Conservation (phyloP, 306 rosid genomes). For the Ceratonia siliqua region DNA sequence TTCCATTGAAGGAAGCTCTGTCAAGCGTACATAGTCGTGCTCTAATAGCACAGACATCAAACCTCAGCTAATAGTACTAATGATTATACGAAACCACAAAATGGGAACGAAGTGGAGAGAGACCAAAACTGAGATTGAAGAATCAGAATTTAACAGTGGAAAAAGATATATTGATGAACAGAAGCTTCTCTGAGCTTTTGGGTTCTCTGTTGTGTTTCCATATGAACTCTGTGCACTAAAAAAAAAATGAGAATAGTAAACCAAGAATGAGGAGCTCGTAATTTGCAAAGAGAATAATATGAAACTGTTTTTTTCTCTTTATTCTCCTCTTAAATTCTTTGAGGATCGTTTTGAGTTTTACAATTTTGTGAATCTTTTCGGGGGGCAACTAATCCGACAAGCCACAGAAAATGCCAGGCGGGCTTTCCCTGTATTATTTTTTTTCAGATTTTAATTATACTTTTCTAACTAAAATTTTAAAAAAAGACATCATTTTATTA, state of each 20-base stretch:
- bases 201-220: constrained; percentile 38
- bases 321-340: constrained; percentile 27
- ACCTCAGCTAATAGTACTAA: constrained; percentile 31
- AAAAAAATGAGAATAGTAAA: neutral
- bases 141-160: constrained; percentile 35
- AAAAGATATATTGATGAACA: constrained; percentile 25
- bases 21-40: constrained; percentile 72
- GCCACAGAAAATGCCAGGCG: constrained; percentile 59
- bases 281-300: constrained; percentile 40
- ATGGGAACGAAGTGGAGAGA: constrained; percentile 20
- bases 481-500: no score
- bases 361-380: constrained; percentile 32
- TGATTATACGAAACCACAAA: constrained; percentile 39
- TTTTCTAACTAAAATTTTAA: neutral
- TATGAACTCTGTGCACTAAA: constrained; percentile 28
- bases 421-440: constrained; percentile 36
- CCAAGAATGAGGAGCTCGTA: neutral
- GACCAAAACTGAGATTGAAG: constrained; percentile 21
- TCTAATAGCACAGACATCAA: constrained; percentile 71
- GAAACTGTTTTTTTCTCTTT: constrained; percentile 27
- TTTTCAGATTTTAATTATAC: neutral
- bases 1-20: constrained; percentile 71
- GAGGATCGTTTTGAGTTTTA: constrained; percentile 32
- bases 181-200: constrained; percentile 46
- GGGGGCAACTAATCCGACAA: no score